Base-by-base conservation (phyloP, 148 eudicot genomes). In the Fagopyrum tataricum region DNA sequence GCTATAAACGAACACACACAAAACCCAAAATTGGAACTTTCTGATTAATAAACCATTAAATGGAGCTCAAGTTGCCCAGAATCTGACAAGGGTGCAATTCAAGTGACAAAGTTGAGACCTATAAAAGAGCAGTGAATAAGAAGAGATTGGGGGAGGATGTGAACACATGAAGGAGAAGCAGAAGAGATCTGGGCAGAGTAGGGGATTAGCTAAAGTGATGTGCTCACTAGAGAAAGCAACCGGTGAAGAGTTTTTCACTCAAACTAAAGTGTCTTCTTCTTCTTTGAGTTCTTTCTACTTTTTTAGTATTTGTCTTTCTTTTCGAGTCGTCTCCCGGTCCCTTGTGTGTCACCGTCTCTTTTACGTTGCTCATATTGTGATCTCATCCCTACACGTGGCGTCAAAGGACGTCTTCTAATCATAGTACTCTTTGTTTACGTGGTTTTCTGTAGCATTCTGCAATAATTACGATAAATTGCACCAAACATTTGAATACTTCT, bases 331-430 rank as follows among this genome's bases (percentile, higher is more conserved):
- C 69, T 31, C 69, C 9, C 3, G 69, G 69, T 15, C 69, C 69
- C 11, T 37, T 64, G 67, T 31, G 67, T 61, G 15, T 4, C 67
- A 31, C 44, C 69, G 68, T 37, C 69, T 64, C 18, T 39, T 37
- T 64, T 64, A 64, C 69, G 69, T 37, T 37, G 43, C 15, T 14
- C 17, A 23, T 31, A n/a, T 12, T 17, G 10, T 39, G 42, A 64
- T 64, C 69, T 64, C 69, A 37, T 13, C 69, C 69, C 69, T 64
- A 64, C 69, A 64, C 69, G 69, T 64, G 69, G 69, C 18, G 9
- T 4, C 39, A 2, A n/a, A 5, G 59, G 21, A 46, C 12, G 3
- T 46, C 49, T 53, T 17, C n/a, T 31, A 26, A 17, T 26, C 11
- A 61, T 26, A 13, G 9, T 62, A 31, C 13, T 62, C 12, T 62